Percentiles rank a stretch among this genome's conserved stretches.
These are phyloP conservation scores for Agaricus subrufescens DNA, from an alignment of 768 basidiomycete genomes.

Conservation along the genomic window DNA sequence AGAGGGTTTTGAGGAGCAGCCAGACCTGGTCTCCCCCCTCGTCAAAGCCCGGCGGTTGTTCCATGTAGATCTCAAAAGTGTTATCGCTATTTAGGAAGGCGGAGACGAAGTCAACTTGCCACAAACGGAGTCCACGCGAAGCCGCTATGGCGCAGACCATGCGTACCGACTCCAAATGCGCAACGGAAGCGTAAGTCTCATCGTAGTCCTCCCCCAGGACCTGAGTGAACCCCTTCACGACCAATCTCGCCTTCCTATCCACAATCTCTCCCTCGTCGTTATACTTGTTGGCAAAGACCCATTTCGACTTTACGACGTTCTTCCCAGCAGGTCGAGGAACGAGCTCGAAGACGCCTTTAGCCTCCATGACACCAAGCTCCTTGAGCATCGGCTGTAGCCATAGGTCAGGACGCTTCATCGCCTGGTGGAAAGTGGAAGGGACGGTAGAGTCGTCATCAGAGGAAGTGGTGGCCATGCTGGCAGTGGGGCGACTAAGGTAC, in stretches of 20 bases:
- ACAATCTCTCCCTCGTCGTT: constrained; percentile 13
- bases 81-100: no score
- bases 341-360: constrained; percentile 23
- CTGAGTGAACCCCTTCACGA: constrained; percentile 14
- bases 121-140: no score
- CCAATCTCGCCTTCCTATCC: constrained; percentile 12
- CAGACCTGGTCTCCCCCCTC: no score
- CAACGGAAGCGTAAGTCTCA: constrained; percentile 15
- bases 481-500: no score
- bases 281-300: constrained; percentile 9
- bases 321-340: constrained; percentile 8
- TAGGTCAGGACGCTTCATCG: constrained; percentile 2
- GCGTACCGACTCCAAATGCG: no score
- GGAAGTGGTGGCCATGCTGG: no score
- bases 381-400: constrained; percentile 4
- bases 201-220: constrained; percentile 13
- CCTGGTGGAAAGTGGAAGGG: neutral
- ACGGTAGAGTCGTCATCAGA: no score
- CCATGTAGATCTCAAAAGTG: no score
- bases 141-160: no score
- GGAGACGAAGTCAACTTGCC: no score
- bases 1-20: no score
- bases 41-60: no score
- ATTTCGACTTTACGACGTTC: constrained; percentile 9
- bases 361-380: neutral